Conservation (phyloP, 768 basidiomycete genomes). For the Boletales sp. region DNA sequence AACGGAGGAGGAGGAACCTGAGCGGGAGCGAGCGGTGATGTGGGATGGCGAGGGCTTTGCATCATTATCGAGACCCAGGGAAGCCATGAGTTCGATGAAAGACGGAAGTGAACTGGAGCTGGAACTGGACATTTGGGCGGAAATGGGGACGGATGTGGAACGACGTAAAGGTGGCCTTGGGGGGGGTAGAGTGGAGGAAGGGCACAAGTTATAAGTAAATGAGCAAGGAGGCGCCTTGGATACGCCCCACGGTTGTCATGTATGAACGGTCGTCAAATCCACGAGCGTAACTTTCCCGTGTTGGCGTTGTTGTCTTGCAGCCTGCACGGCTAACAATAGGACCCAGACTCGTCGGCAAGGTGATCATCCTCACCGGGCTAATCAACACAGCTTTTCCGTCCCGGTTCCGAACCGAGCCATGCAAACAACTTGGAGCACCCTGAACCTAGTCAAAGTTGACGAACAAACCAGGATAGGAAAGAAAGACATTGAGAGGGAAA, state of each 20-base stretch:
- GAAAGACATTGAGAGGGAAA: background rate
- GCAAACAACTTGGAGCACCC: too few relatives aligned
- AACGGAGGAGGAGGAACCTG: constrained; percentile 45
- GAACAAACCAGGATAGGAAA: background rate
- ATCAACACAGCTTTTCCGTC: constrained; percentile 21
- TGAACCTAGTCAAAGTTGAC: too few relatives aligned
- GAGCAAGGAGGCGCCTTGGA: constrained; percentile 24
- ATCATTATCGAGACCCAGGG: constrained; percentile 66
- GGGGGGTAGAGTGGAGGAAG: constrained; percentile 12
- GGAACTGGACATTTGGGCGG: constrained; percentile 51
- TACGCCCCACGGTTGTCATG: constrained; percentile 37
- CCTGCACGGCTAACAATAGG: constrained; percentile 36
- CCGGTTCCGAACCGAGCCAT: background rate
- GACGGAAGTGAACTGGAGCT: constrained; percentile 77
- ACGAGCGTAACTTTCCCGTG: constrained; percentile 21
- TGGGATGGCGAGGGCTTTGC: constrained; percentile 31
- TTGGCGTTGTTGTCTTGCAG: constrained; percentile 20
- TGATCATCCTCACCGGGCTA: constrained; percentile 30
- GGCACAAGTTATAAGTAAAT: constrained; percentile 25
- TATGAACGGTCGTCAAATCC: constrained; percentile 31
- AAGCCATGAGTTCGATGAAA: constrained; percentile 84
- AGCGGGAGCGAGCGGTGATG: constrained; percentile 29
- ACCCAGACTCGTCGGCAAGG: constrained; percentile 64
- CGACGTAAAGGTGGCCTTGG: constrained; percentile 17
- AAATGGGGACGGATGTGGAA: constrained; percentile 26